phyloP scores from a whole-genome alignment of 2,329 filamentous ascomycete species.

The Stagonosporopsis chrysanthemi region DNA sequence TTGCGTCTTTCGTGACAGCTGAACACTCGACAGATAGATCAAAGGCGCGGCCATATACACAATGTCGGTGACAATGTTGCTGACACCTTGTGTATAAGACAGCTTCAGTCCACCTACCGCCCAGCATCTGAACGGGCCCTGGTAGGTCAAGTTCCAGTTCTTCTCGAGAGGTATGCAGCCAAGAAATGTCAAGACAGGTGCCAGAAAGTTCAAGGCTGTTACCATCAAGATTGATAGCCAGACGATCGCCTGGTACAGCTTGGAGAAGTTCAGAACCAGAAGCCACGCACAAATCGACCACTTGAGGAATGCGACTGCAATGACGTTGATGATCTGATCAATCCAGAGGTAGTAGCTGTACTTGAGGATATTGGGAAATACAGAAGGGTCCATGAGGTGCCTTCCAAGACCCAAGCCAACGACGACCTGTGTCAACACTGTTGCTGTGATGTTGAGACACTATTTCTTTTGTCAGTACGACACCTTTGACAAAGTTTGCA shows the following conservation, averaged over 20 bases:
- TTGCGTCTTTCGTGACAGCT: constrained; percentile 33
- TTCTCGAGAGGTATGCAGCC: constrained; percentile 35
- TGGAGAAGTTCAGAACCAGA: constrained; percentile 38
- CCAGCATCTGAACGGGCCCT: constrained; percentile 29
- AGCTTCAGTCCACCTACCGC: constrained; percentile 26
- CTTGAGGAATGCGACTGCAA: constrained; percentile 40
- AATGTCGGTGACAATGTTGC: constrained; percentile 38
- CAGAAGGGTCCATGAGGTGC: constrained; percentile 33
- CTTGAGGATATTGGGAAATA: constrained; percentile 20
- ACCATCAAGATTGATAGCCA: constrained; percentile 40
- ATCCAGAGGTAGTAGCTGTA: constrained; percentile 37
- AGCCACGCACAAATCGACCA: constrained; percentile 42
- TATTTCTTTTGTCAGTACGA: not conserved
- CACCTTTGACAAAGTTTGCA: not conserved
- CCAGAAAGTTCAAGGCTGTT: constrained; percentile 37
- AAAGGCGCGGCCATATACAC: constrained; percentile 39
- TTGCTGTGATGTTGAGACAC: constrained; percentile 31
- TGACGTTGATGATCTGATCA: constrained; percentile 35
- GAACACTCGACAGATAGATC: constrained; percentile 35
- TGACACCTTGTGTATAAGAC: constrained; percentile 35
- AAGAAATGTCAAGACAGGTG: constrained; percentile 32
- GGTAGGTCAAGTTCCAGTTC: constrained; percentile 34
- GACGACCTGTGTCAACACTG: constrained; percentile 17
- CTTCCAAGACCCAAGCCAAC: constrained; percentile 29
- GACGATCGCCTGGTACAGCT: constrained; percentile 28